These are phyloP conservation scores for Podila verticillata DNA, from an alignment of 192 early-diverging fungal species.

Conservation along the genomic window DNA sequence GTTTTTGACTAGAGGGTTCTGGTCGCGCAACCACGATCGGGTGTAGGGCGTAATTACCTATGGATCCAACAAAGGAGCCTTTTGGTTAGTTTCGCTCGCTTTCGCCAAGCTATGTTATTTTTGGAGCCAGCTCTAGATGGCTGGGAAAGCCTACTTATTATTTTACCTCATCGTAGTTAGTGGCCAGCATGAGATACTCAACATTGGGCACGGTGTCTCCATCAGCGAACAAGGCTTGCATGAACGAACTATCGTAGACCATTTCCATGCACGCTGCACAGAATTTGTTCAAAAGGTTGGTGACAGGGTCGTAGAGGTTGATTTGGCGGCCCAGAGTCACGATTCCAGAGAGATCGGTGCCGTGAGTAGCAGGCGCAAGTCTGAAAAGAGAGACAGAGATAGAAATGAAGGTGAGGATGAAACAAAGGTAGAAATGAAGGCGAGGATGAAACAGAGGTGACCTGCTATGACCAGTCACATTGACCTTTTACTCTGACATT, in stretches of 20 bases:
- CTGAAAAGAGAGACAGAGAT: not conserved
- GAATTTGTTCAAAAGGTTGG: not conserved
- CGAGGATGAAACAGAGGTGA: not conserved
- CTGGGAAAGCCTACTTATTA: too few species aligned
- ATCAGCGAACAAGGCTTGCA: not conserved
- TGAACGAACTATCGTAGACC: not conserved
- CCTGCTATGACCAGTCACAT: not conserved
- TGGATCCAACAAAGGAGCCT: not conserved
- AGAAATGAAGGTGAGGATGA: not conserved
- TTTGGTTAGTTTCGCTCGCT: not conserved
- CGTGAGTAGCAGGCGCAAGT: not conserved
- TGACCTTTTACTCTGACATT: not conserved
- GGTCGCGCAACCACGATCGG: slow-evolving; percentile 1
- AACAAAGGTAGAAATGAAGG: not conserved
- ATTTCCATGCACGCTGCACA: not conserved
- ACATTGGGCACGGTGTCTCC: slow-evolving; percentile 16
- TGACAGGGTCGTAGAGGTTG: slow-evolving; percentile 4
- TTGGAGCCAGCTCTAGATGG: too few species aligned
- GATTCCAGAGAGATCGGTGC: not conserved
- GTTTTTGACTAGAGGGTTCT: slow-evolving; percentile 5
- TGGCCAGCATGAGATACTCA: slow-evolving; percentile 9
- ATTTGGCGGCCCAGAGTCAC: not conserved
- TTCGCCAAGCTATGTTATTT: too few species aligned
- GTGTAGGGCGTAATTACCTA: slow-evolving; percentile 15
- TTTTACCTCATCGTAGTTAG: not conserved